Base-by-base conservation (phyloP, 2,329 filamentous ascomycete species). In the Aspergillus sclerotialis region DNA sequence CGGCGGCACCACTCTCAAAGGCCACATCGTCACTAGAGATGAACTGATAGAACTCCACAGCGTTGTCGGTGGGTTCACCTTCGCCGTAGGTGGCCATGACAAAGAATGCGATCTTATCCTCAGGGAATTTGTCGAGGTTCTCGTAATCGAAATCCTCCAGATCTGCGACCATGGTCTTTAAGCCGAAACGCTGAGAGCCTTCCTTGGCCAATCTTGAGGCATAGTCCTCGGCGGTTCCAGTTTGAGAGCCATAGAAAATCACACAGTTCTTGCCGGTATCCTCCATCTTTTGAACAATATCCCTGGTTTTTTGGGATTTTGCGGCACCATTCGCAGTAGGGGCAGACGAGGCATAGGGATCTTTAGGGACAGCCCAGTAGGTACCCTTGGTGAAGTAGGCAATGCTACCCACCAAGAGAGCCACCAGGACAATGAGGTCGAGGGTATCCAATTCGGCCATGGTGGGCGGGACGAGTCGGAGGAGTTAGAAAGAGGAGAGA, bases 351-450 rank as follows among this genome's bases (percentile, higher is more conserved):
- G 85, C 84, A 63, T 94, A 94, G 15, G 90, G 86, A 60, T 95
- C 88, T 59, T 92, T 92, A 46, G 76, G 75, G 33, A 94, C 75
- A 17, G 77, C 89, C 56, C 56, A 98, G 63, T 92, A 81, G 46
- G 82, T 92, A 55, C 92, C 92, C 63, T 98, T 98, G 48, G 92
- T 96, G 68, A 98, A 94, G 69, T 96, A 98, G 57, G 90, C 92
- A 41, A 89, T 61, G 30, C 88, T 95, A 48, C 87, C 92, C 38
- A 93, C 62, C 36, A 96, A 75, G 52, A 98, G 82, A 38, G 78
- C 78, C 43, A 79, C 78, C 48, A 98, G 84, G 73, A 98, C 92
- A 54, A 94, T 65, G 52, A 96, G 75, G 75, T 98, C 92, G 69
- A 98, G 72, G 16, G 88, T 94, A 62, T 98, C 92, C 60, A 98